Evolutionary conservation across 805 yeast genomes (phyloP).

Genomic region (Schwanniomyces sp.): DNA sequence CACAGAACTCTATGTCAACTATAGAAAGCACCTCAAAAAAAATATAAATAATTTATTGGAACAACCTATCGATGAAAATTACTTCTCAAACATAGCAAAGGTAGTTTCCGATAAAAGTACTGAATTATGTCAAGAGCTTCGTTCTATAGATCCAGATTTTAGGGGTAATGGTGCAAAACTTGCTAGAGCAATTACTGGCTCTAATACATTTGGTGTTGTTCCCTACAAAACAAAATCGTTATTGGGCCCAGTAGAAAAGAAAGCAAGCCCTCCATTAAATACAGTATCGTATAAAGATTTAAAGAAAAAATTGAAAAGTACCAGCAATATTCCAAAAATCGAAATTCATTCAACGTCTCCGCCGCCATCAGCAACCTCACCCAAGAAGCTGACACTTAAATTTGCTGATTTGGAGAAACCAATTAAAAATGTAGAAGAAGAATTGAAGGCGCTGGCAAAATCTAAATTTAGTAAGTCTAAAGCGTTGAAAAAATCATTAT

Average conservation of each 20-base stretch:
- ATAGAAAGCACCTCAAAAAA: constrained; percentile 19
- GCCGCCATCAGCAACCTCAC: constrained; percentile 9
- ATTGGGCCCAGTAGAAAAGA: constrained; percentile 28
- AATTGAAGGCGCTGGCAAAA: constrained; percentile 10
- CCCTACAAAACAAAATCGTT: constrained; percentile 45
- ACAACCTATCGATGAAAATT: constrained; percentile 21
- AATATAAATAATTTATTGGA: constrained; percentile 12
- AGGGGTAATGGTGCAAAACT: constrained; percentile 41
- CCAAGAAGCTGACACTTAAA: constrained; percentile 27
- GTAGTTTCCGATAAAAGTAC: constrained; percentile 35
- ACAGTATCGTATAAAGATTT: constrained; percentile 33
- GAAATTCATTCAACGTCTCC: constrained; percentile 9
- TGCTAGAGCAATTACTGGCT: constrained; percentile 43
- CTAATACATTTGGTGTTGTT: constrained; percentile 36
- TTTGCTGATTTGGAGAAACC: constrained; percentile 27
- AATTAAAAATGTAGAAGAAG: constrained; percentile 8
- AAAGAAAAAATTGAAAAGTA: constrained; percentile 22
- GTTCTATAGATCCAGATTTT: constrained; percentile 37
- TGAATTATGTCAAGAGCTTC: constrained; percentile 34
- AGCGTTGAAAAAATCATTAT: constrained; percentile 31
- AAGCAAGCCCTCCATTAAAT: background rate
- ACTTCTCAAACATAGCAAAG: constrained; percentile 24
- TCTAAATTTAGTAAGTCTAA: constrained; percentile 10
- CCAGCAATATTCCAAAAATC: constrained; percentile 9
- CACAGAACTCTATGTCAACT: constrained; percentile 28